Evolutionary conservation across 257 asterid species (phyloP), one percentile per base, ranked within the genome.

Genomic region (Jacaranda copaia): DNA sequence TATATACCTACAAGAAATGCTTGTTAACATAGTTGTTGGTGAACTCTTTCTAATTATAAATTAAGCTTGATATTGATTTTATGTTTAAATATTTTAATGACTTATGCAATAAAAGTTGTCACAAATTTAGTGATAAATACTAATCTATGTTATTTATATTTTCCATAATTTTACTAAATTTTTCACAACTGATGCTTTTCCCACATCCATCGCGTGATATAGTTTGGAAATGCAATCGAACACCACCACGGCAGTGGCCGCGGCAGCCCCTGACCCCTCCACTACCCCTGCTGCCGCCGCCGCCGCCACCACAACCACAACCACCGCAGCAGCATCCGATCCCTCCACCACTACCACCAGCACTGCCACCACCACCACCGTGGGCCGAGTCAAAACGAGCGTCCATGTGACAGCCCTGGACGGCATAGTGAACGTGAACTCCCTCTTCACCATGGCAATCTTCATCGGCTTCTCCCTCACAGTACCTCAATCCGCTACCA

Each of bases 381-480:
- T 9, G 0, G 15, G 35, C 40, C 6, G 13, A 16, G 32, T 55
- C n/a, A 55, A 55, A 55, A 55, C 75, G 38, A 70, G 75, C 75
- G 13, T 55, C 38, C 75, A 71, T 49, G 76, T 71, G 38, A 71
- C 76, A 3, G 76, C 76, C 8, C 55, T 71, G 0, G 76, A 71
- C 66, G 55, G 76, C 14, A 53, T 71, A 9, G 76, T 56, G 66
- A 71, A 35, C 40, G 76, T 71, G 53, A 71, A 71, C 76, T 71
- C 76, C 76, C 66, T 71, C 42, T 71, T 71, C 66, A 71, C 76
- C 19, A 55, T 71, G 76, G 35, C 76, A n/a, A 55, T 38, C 55
- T 71, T 71, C 76, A 71, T 71, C 66, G 76, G 76, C 8, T 71
- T 84, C 66, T 80, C 85, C 9, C 80, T 80, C 20, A 75, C 84